These are phyloP conservation scores for Aureobasidium musti DNA, from an alignment of 2,329 filamentous ascomycete genomes.

Conservation along the genomic window DNA sequence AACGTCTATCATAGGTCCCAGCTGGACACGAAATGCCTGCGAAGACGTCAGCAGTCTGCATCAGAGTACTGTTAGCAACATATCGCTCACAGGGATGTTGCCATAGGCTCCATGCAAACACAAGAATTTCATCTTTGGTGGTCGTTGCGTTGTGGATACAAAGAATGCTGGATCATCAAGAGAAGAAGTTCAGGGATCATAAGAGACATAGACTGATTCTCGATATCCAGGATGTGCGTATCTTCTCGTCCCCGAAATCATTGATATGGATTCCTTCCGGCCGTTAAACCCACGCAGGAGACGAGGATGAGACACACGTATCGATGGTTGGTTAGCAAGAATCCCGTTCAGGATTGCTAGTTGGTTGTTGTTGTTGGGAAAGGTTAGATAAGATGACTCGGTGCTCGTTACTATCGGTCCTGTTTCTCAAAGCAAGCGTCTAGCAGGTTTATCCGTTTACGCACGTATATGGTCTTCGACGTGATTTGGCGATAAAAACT, in stretches of 20 bases:
- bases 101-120: slow-evolving; percentile 24
- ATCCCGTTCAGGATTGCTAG: background rate
- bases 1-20: background rate
- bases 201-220: background rate
- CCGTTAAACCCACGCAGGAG: background rate
- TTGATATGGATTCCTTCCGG: background rate
- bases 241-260: background rate
- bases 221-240: background rate
- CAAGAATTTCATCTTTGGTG: slow-evolving; percentile 10
- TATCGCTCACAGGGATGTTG: background rate
- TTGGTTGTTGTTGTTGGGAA: background rate
- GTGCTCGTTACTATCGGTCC: background rate
- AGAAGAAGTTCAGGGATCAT: background rate
- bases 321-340: background rate
- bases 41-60: background rate
- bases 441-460: background rate
- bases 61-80: background rate
- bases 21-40: background rate
- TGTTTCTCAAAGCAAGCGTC: background rate
- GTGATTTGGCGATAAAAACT: background rate
- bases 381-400: background rate
- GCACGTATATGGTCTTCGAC: background rate
- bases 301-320: background rate
- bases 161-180: background rate
- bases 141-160: background rate